These are phyloP conservation scores for Zalerion maritima DNA, from an alignment of 495 filamentous ascomycete species.

Conservation along the genomic window DNA sequence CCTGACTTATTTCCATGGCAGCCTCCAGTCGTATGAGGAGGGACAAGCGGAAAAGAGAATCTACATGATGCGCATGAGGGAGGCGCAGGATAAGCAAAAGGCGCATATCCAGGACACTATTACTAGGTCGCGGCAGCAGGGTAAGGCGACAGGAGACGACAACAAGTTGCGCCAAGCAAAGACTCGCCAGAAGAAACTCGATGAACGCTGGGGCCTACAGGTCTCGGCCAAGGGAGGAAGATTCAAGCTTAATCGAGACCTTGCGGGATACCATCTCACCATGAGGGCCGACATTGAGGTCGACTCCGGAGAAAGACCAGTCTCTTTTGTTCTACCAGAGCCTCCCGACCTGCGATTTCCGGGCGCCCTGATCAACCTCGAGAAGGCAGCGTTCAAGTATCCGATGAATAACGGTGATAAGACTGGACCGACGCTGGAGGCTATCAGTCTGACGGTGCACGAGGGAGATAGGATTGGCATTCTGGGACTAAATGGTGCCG, in stretches of 20 bases:
- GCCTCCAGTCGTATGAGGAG: slow-evolving; percentile 51
- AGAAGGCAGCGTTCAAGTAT: slow-evolving; percentile 49
- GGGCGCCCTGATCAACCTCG: slow-evolving; percentile 52
- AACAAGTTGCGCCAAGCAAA: slow-evolving; percentile 70
- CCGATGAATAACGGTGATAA: slow-evolving; percentile 12
- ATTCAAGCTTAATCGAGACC: slow-evolving; percentile 68
- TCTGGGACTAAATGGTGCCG: slow-evolving; percentile 57
- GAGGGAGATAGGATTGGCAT: slow-evolving; percentile 59
- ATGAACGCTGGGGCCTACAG: slow-evolving; percentile 62
- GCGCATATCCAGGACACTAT: slow-evolving; percentile 66
- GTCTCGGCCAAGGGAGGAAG: slow-evolving; percentile 51
- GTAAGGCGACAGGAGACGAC: slow-evolving; percentile 58
- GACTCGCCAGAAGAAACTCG: slow-evolving; percentile 64
- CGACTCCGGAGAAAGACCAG: slow-evolving; percentile 45
- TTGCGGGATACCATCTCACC: slow-evolving; percentile 41
- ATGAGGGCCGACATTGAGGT: slow-evolving; percentile 53
- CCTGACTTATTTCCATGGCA: slow-evolving; percentile 54
- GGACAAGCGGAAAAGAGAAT: slow-evolving; percentile 49
- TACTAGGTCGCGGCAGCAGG: slow-evolving; percentile 49
- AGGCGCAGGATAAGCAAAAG: slow-evolving; percentile 61
- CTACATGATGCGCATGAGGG: slow-evolving; percentile 57
- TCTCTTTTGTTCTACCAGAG: slow-evolving; percentile 40
- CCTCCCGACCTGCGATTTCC: slow-evolving; percentile 59
- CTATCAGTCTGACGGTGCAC: slow-evolving; percentile 48
- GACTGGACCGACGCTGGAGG: slow-evolving; percentile 26